These are phyloP conservation scores for Salix brachista DNA, from an alignment of 345 rosid species.

Conservation along the genomic window DNA sequence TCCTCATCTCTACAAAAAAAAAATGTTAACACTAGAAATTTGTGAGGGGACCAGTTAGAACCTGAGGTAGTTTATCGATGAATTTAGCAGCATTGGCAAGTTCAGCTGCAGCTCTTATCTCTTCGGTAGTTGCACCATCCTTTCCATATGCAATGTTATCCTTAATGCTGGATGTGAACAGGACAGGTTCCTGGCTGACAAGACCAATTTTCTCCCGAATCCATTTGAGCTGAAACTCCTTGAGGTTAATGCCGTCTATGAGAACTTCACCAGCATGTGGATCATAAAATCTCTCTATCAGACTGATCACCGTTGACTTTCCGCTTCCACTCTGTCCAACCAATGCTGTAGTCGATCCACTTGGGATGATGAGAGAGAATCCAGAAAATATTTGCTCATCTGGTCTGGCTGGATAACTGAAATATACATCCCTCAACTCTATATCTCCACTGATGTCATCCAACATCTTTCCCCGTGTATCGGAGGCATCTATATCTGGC, in stretches of 20 bases:
- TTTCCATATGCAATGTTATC: conserved; percentile 46
- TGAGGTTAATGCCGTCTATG: conserved; percentile 39
- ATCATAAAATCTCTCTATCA: conserved; percentile 45
- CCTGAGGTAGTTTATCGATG: conserved; percentile 28
- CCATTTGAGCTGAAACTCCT: conserved; percentile 43
- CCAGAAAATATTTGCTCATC: conserved; percentile 37
- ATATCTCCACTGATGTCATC: conserved; percentile 43
- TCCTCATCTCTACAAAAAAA: background rate
- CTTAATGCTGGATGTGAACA: conserved; percentile 40
- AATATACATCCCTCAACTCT: conserved; percentile 39
- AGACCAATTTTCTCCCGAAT: conserved; percentile 43
- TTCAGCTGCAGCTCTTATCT: conserved; percentile 32
- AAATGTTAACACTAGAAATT: background rate
- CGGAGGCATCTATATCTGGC: conserved; percentile 44
- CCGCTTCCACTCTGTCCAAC: conserved; percentile 65
- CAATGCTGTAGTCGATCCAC: conserved; percentile 38
- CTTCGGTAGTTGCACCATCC: conserved; percentile 30
- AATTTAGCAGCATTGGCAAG: conserved; percentile 35
- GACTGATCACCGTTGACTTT: conserved; percentile 40
- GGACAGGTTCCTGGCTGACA: conserved; percentile 49
- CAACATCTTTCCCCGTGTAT: conserved; percentile 30
- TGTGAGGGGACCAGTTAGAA: background rate
- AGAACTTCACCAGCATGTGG: conserved; percentile 45
- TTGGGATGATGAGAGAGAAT: conserved; percentile 38
- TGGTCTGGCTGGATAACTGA: conserved; percentile 49